phyloP scores from a whole-genome alignment of 2,329 filamentous ascomycete species.

The Ophiostoma tasmaniense region DNA sequence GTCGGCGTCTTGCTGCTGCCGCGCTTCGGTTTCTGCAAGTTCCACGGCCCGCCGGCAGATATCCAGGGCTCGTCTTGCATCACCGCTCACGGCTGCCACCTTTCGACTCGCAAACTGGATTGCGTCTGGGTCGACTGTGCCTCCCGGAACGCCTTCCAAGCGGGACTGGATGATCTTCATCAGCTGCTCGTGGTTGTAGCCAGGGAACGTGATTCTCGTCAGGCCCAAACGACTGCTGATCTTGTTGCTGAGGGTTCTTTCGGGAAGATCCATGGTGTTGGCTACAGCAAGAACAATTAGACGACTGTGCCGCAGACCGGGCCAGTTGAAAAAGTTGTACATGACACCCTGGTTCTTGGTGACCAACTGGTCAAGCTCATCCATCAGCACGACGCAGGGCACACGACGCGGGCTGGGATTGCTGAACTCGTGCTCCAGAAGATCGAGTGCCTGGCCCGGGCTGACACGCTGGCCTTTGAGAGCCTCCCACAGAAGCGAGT shows the following conservation, averaged over 20 bases:
- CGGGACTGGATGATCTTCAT: conserved; percentile 97
- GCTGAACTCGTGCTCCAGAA: conserved; percentile 86
- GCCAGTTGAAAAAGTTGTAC: conserved; percentile 99
- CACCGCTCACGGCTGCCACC: conserved; percentile 91
- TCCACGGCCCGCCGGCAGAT: conserved; percentile 94
- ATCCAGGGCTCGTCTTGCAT: conserved; percentile 83
- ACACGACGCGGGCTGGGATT: conserved; percentile 83
- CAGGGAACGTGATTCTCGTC: conserved; percentile 91
- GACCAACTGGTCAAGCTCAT: conserved; percentile 93
- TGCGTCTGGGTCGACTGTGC: conserved; percentile 86
- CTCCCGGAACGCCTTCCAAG: conserved; percentile 75
- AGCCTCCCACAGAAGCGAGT: conserved; percentile 91
- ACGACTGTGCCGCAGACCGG: conserved; percentile 78
- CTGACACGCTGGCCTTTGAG: conserved; percentile 88
- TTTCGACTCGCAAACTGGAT: conserved; percentile 95
- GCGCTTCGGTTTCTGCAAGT: conserved; percentile 68
- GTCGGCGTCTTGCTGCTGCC: conserved; percentile 12
- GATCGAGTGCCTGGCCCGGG: conserved; percentile 80
- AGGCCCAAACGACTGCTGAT: conserved; percentile 84
- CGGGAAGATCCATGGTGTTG: conserved; percentile 97
- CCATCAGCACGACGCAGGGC: conserved; percentile 96
- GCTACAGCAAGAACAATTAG: conserved; percentile 95
- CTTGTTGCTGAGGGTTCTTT: conserved; percentile 94
- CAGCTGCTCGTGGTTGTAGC: conserved; percentile 93
- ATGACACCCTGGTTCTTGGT: conserved; percentile 99